Base-by-base conservation (phyloP, 805 yeast genomes). In the Isabelozyma gotoi region DNA sequence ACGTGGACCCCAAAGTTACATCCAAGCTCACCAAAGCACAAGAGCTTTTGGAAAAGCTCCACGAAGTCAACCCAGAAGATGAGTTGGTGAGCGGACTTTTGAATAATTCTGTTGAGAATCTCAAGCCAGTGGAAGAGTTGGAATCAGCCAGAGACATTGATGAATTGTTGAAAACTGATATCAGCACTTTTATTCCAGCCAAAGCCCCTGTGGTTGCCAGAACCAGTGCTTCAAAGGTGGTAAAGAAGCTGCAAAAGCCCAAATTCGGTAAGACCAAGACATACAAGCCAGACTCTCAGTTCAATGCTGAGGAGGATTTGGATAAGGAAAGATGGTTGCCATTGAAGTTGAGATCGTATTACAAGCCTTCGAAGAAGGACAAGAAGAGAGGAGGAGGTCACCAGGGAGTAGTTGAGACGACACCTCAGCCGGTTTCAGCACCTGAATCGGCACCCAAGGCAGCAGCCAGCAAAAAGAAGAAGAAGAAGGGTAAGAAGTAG, bases 271-370 rank as follows among this genome's bases (percentile, higher is more conserved):
- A 61, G 3, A 42, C 37, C 39, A 68, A 68, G 45, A 56, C 58
- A 14, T 15, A 60, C 16, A 62, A 60, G 41, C 61, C 65, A 5
- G 50, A 46, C 18, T 54, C 53, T 3, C 57, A 62, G 34, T 42
- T 62, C 11, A 44, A 34, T 15, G 19, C 19, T 8, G 47, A 44
- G 34, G 45, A 52, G 53, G 39, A 36, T 20, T 52, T 78, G 49
- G 65, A 82, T 64, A 39, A 57, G 50, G 97, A 91, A 63, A 84
- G 97, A 67, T 91, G 98, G 98, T 64, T 92, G 40, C 96, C 97
- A 17, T 55, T 86, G 75, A 85, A 82, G 59, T 95, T 91, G 59
- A 80, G 98, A 62, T 78, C 90, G 5, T 80, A 83, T 54, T 90
- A 85, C 68, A 88, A 81, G 63, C 88, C 95, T 11, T 85, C 87